Evolutionary conservation across 257 asterid species (phyloP).

Genomic region (Eucommia ulmoides): DNA sequence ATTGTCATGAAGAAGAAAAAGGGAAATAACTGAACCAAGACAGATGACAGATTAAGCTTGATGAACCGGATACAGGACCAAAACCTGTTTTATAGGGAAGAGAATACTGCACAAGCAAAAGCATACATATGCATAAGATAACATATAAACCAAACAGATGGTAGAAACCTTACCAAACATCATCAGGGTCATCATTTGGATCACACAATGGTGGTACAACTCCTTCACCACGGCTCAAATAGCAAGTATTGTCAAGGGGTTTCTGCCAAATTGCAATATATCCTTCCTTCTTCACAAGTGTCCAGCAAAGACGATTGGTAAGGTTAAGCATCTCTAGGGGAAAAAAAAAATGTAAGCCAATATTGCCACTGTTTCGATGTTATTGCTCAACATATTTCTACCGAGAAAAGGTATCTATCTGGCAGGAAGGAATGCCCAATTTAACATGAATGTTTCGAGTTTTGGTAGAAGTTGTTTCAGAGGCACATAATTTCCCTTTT

Average conservation of each 20-base stretch:
- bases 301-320: slow-evolving; percentile 81
- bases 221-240: slow-evolving; percentile 69
- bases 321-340: slow-evolving; percentile 78
- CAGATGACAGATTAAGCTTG: background rate
- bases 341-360: background rate
- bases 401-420: too few species aligned
- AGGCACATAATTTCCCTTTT: too few species aligned
- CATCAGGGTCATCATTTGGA: slow-evolving; percentile 74
- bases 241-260: slow-evolving; percentile 77
- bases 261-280: slow-evolving; percentile 94
- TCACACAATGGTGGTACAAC: slow-evolving; percentile 68
- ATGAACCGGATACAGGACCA: background rate
- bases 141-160: background rate
- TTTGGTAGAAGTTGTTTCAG: too few species aligned
- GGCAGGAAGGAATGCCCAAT: too few species aligned
- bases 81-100: too few species aligned
- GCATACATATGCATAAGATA: background rate
- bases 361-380: background rate
- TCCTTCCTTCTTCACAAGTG: slow-evolving; percentile 85
- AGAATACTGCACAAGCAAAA: background rate
- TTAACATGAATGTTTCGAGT: too few species aligned
- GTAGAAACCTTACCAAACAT: slow-evolving; percentile 46
- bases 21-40: background rate
- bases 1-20: background rate
- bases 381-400: too few species aligned